Evolutionary conservation across 2,329 filamentous ascomycete species (phyloP), one percentile per base, ranked within the genome.

Genomic region (Phaeophleospora eucalypticola): DNA sequence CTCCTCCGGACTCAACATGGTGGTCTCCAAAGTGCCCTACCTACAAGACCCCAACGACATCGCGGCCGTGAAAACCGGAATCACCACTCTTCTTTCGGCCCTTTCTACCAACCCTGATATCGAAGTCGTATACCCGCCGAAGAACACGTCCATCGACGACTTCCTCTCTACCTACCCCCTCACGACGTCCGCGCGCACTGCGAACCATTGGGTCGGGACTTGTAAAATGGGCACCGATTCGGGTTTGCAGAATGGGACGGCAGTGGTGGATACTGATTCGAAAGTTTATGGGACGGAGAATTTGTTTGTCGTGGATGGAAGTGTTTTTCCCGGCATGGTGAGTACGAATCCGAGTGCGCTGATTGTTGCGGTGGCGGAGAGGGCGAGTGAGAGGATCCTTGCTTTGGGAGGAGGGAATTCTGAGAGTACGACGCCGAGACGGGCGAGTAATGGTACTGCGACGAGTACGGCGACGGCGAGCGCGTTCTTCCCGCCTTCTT

Each of bases 261-360:
- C 73, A 0, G 75, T 77, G 6, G 69, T 78, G 0, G 74, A 78
- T 49, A 66, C 70, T 24, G 72, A 72, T 60, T 73, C 75, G 42
- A 68, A 74, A 38, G 75, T 78, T 2, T 63, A 76, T 59, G 82
- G 82, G 32, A 85, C 79, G 0, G 80, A 84, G 58, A 85, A 86
- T 65, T 69, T 85, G 36, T 84, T 82, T 58, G 78, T 86, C 12
- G 80, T 86, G 3, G 83, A 87, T 58, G 83, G 79, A 0, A 79
- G 77, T 51, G 82, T 87, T 58, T 84, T 86, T 68, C 83, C 84
- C 0, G 83, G 84, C 52, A 78, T 86, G 56, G 75, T 82, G 2
- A 82, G 81, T 0, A 80, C 82, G 15, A 88, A 88, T 66, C 84
- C 84, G 1, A 78, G 80, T 39, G 77, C 81, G 1, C 76, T 80